Evolutionary conservation across 371 early-diverging fungal genomes (phyloP).

Genomic region (Coemansia sp.): DNA sequence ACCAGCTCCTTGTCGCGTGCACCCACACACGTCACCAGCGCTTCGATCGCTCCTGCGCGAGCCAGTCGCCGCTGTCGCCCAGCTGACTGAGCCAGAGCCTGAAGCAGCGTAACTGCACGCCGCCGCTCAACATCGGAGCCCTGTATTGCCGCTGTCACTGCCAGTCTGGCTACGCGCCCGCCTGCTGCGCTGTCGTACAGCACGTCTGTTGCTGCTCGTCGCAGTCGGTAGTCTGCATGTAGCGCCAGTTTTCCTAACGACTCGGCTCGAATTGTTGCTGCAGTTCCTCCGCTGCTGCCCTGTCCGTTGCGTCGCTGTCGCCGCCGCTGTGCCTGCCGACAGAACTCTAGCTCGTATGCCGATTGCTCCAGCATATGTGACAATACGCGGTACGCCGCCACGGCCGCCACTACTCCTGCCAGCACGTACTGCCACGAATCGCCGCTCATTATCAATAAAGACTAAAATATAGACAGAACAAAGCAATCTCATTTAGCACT

Average conservation of each 20-base stretch:
- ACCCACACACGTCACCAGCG: conserved; percentile 6
- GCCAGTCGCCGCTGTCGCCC: conserved; percentile 6
- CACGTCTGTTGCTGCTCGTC: conserved; percentile 25
- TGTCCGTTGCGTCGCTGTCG: neutral
- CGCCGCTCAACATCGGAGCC: conserved; percentile 5
- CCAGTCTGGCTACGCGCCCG: conserved; percentile 12
- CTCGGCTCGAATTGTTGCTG: conserved; percentile 2
- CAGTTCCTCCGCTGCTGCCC: neutral
- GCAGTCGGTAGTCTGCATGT: conserved; percentile 12
- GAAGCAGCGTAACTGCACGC: conserved; percentile 16
- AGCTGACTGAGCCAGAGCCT: conserved; percentile 21
- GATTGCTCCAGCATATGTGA: conserved; percentile 34
- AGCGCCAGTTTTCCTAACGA: conserved; percentile 21
- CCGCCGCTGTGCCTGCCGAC: neutral
- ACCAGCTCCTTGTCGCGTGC: conserved; percentile 18
- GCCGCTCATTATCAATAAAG: neutral
- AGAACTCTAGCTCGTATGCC: conserved; percentile 21
- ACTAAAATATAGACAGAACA: no score
- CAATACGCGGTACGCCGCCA: conserved; percentile 38
- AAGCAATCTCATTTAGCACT: no score
- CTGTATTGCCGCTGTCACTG: conserved; percentile 10
- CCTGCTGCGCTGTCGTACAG: conserved; percentile 29
- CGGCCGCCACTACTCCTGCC: conserved; percentile 18
- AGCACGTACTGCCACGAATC: conserved; percentile 20
- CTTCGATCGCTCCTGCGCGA: conserved; percentile 15